Conservation (phyloP, 345 rosid genomes). For the Acer campestre region DNA sequence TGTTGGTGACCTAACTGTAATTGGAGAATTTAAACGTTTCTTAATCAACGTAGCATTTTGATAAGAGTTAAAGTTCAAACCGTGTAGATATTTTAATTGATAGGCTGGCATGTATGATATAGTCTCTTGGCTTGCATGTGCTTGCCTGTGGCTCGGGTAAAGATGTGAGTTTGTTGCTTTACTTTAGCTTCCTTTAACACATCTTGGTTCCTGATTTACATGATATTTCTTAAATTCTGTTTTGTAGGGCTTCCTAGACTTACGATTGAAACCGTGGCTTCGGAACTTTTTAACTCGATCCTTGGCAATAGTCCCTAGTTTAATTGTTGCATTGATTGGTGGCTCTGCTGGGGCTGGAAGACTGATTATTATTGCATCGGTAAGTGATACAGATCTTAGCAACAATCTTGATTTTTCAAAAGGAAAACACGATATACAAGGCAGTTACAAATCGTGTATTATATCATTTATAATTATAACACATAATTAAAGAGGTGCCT, state of each 20-base stretch:
- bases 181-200: not conserved
- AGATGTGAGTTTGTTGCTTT: not conserved
- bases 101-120: not conserved
- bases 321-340: constrained; percentile 83
- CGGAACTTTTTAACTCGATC: constrained; percentile 83
- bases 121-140: not conserved
- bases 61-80: not conserved
- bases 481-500: not conserved
- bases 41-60: not conserved
- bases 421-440: not conserved
- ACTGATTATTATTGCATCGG: constrained; percentile 93
- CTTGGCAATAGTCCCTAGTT: constrained; percentile 92
- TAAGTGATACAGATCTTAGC: constrained; percentile 15
- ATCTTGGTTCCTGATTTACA: not conserved
- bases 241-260: constrained; percentile 75
- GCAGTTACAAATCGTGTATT: not conserved
- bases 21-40: not conserved
- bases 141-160: not conserved
- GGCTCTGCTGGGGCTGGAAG: constrained; percentile 93
- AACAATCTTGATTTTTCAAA: not conserved
- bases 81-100: not conserved
- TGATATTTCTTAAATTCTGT: constrained; percentile 5
- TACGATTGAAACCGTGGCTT: constrained; percentile 78
- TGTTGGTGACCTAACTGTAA: too few relatives aligned
- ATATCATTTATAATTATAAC: not conserved